Percentiles rank a stretch among this genome's conserved stretches.
These are phyloP conservation scores for Karstenula rhodostoma DNA, from an alignment of 2,329 filamentous ascomycete species.

Conservation along the genomic window DNA sequence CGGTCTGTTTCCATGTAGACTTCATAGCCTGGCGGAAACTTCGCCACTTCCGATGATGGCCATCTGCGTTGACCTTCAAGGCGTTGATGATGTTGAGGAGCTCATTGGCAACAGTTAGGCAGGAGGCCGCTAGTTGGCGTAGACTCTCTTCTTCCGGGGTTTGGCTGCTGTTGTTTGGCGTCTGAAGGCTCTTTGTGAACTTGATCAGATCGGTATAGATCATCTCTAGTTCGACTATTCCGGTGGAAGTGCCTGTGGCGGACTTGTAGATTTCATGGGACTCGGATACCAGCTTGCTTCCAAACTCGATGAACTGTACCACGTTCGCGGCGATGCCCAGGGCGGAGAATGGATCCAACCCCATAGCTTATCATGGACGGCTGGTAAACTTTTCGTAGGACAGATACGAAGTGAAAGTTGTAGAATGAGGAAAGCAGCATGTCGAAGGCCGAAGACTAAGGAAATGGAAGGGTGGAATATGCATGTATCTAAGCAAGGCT, in stretches of 20 bases:
- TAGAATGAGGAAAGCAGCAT: too few relatives aligned
- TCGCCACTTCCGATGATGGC: constrained; percentile 9
- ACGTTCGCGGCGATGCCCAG: constrained; percentile 7
- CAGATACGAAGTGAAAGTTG: too few relatives aligned
- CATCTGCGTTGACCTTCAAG: background rate
- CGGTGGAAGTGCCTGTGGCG: background rate
- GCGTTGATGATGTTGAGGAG: constrained; percentile 5
- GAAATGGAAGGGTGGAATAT: too few relatives aligned
- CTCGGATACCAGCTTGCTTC: constrained; percentile 6
- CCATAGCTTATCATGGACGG: background rate
- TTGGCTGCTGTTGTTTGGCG: background rate
- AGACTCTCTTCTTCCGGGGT: background rate
- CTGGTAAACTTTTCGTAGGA: too few relatives aligned
- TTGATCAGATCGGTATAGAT: constrained; percentile 4
- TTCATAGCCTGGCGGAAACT: constrained; percentile 12
- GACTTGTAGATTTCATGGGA: constrained; percentile 12
- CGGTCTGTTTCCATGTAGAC: background rate
- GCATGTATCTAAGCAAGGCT: too few relatives aligned
- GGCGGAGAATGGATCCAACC: constrained; percentile 9
- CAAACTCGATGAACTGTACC: constrained; percentile 12
- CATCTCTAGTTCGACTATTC: constrained; percentile 4
- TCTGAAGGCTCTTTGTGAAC: too few relatives aligned
- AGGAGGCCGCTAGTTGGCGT: constrained; percentile 1
- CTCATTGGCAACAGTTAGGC: background rate
- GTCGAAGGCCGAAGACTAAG: too few relatives aligned